Evolutionary conservation across 495 filamentous ascomycete species (phyloP).

Genomic region (Podospora pseudoanserina): DNA sequence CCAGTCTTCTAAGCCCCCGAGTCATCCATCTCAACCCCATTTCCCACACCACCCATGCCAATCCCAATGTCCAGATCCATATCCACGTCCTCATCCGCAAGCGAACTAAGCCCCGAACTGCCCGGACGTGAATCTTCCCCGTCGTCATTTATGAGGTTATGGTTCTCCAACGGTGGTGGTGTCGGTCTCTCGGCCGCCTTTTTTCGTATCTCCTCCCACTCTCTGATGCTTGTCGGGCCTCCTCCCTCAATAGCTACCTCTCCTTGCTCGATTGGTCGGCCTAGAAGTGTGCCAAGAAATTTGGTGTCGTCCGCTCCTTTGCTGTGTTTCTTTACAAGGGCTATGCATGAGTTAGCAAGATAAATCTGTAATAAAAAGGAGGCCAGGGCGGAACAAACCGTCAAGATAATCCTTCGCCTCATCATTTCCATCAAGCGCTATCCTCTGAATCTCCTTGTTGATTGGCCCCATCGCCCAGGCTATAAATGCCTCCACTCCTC

Average conservation of each 20-base stretch:
- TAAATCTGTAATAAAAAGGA: not conserved
- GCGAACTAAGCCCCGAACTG: constrained; percentile 51
- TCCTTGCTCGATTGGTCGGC: constrained; percentile 62
- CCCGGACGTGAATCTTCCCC: constrained; percentile 40
- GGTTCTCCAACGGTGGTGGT: constrained; percentile 10
- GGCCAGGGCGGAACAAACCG: constrained; percentile 30
- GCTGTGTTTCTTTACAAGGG: constrained; percentile 79
- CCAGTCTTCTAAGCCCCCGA: not conserved
- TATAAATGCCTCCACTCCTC: constrained; percentile 68
- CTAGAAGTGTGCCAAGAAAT: constrained; percentile 75
- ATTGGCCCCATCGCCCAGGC: constrained; percentile 65
- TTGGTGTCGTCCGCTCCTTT: constrained; percentile 75
- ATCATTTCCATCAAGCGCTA: constrained; percentile 53
- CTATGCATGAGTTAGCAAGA: constrained; percentile 23
- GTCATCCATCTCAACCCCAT: not conserved
- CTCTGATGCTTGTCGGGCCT: constrained; percentile 57
- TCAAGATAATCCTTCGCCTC: constrained; percentile 67
- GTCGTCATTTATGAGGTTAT: constrained; percentile 11
- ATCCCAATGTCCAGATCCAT: not conserved
- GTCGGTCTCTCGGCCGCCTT: constrained; percentile 25
- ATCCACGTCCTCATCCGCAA: constrained; percentile 17
- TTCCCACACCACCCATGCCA: not conserved
- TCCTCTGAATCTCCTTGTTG: constrained; percentile 64
- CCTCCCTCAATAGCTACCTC: constrained; percentile 70
- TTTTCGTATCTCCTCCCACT: constrained; percentile 53